These are phyloP conservation scores for Erysimum cheiri DNA, from an alignment of 441 rosid genomes.

Conservation along the genomic window DNA sequence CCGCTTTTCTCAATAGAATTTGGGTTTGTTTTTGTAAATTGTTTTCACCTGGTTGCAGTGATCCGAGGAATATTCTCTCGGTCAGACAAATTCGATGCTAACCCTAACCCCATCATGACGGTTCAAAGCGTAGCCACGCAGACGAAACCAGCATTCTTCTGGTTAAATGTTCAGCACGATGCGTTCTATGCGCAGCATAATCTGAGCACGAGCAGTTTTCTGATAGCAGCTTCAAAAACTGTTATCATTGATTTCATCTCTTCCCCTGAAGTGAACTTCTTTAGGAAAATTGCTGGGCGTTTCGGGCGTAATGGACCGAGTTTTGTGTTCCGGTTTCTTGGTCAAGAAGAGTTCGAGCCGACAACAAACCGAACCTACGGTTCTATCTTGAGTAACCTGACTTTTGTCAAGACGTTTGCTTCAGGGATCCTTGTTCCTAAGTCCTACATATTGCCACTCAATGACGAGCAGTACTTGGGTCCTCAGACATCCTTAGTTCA, in stretches of 20 bases:
- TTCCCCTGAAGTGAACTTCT: conserved; percentile 82
- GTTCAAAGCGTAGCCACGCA: conserved; percentile 48
- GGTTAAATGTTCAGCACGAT: conserved; percentile 91
- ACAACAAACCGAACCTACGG: conserved; percentile 71
- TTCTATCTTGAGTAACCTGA: conserved; percentile 64
- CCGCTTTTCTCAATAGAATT: background rate
- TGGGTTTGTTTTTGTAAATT: background rate
- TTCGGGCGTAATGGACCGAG: conserved; percentile 53
- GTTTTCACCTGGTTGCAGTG: conserved; percentile 51
- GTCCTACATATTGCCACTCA: conserved; percentile 68
- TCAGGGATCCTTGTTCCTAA: conserved; percentile 87
- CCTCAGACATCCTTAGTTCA: conserved; percentile 60
- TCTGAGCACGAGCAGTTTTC: conserved; percentile 68
- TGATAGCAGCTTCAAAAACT: conserved; percentile 53
- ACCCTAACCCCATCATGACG: conserved; percentile 40
- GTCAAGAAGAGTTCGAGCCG: conserved; percentile 53
- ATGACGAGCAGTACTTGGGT: conserved; percentile 51
- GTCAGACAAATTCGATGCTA: conserved; percentile 50
- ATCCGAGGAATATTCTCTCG: conserved; percentile 65
- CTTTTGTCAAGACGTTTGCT: conserved; percentile 83
- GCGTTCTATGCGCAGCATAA: conserved; percentile 71
- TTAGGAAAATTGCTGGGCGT: conserved; percentile 54
- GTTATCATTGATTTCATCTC: conserved; percentile 64
- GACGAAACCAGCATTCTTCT: conserved; percentile 52
- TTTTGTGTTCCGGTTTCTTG: conserved; percentile 64